phyloP scores from a whole-genome alignment of 176 grass and related monocot species.

The Zea luxurians region DNA sequence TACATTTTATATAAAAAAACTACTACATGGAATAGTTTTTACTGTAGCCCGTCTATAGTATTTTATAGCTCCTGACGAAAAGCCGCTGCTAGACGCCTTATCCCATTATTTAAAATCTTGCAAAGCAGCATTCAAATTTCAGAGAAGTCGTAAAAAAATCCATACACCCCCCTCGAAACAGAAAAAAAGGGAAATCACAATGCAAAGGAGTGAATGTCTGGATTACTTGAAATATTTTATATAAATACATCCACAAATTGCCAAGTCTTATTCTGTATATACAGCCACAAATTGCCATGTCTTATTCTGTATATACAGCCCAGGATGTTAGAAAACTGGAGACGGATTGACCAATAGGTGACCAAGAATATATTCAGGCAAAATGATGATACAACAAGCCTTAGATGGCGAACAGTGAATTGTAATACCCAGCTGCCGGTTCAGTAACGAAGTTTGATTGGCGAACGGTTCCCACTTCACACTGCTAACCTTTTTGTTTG shows the following conservation, averaged over 20 bases:
- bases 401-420: neutral
- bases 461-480: neutral
- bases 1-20: too few relatives aligned
- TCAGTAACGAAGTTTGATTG: neutral
- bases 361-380: neutral
- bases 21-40: too few relatives aligned
- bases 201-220: neutral
- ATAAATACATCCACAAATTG: conserved; percentile 6
- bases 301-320: neutral
- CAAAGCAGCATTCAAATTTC: neutral
- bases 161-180: too few relatives aligned
- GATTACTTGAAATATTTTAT: neutral
- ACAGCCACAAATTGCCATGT: neutral
- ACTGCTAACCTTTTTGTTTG: neutral
- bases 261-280: neutral
- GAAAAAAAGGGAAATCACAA: neutral
- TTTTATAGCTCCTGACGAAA: neutral
- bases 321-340: neutral
- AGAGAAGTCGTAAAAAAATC: neutral
- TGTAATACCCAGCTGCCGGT: neutral
- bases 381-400: neutral
- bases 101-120: neutral
- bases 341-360: neutral
- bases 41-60: too few relatives aligned
- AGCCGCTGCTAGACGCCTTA: neutral